phyloP scores from a whole-genome alignment of 345 rosid species.

The Litchi chinensis region DNA sequence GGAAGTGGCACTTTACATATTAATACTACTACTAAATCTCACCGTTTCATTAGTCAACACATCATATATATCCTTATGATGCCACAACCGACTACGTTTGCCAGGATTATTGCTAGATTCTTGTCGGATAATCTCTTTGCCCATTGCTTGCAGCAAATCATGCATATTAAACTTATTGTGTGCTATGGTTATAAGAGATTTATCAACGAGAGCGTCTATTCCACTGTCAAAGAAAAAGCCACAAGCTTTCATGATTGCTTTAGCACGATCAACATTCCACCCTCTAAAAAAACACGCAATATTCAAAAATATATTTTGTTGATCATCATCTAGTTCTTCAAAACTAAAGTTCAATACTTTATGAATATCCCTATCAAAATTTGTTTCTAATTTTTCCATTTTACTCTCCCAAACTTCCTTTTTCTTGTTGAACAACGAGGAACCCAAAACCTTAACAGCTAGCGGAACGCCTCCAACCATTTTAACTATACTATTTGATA shows the following conservation, averaged over 20 bases:
- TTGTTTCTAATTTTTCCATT: not conserved
- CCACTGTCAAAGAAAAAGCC: not conserved
- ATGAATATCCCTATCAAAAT: not conserved
- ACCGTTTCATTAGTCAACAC: no score
- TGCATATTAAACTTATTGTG: slow-evolving; percentile 8
- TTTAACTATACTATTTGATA: not conserved
- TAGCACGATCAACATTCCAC: not conserved
- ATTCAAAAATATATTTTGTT: slow-evolving; percentile 15
- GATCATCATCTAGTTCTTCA: slow-evolving; percentile 9
- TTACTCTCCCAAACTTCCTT: slow-evolving; percentile 6
- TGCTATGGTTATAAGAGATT: slow-evolving; percentile 17
- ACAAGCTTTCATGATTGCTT: not conserved
- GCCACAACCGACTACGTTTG: slow-evolving; percentile 12
- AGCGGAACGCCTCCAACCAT: slow-evolving; percentile 15
- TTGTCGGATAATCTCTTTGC: slow-evolving; percentile 9
- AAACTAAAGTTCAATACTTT: slow-evolving; percentile 4
- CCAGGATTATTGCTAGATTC: slow-evolving; percentile 3
- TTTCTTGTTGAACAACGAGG: not conserved
- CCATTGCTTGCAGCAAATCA: slow-evolving; percentile 15
- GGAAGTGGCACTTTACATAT: no score
- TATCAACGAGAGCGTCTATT: slow-evolving; percentile 2
- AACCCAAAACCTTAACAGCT: slow-evolving; percentile 16
- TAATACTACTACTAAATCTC: no score
- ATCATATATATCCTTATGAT: slow-evolving; percentile 1
- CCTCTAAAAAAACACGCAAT: slow-evolving; percentile 26